A percentile compares a stretch with the other conserved stretches of the same genome.
Conservation (phyloP, 2,329 filamentous ascomycete genomes). For the Ascochyta clinopodiicola region DNA sequence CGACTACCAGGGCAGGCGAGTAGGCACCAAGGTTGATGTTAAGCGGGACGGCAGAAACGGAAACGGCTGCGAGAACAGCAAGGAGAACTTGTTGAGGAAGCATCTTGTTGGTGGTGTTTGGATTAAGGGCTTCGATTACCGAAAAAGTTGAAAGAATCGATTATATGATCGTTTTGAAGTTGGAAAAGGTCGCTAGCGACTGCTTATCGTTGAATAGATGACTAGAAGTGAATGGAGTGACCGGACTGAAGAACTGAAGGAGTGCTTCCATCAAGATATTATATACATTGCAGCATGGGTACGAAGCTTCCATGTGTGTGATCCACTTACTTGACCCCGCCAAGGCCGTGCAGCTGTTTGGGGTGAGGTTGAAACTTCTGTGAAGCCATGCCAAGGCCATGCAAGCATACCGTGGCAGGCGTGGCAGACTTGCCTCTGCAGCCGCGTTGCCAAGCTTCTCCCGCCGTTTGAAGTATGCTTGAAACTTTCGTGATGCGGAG, state of each 20-base stretch:
- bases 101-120: slow-evolving; percentile 39
- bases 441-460: slow-evolving; percentile 34
- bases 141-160: slow-evolving; percentile 23
- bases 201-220: slow-evolving; percentile 33
- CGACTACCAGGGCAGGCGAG: slow-evolving; percentile 60
- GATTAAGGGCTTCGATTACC: slow-evolving; percentile 9
- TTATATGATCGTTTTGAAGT: slow-evolving; percentile 32
- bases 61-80: slow-evolving; percentile 44
- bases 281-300: slow-evolving; percentile 30
- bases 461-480: slow-evolving; percentile 41
- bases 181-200: slow-evolving; percentile 42
- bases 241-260: slow-evolving; percentile 45
- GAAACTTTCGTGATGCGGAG: slow-evolving; percentile 46
- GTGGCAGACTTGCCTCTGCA: slow-evolving; percentile 22
- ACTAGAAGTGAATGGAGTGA: slow-evolving; percentile 47
- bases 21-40: slow-evolving; percentile 62
- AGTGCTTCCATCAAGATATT: slow-evolving; percentile 34
- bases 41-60: slow-evolving; percentile 51
- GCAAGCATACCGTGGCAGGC: slow-evolving; percentile 36
- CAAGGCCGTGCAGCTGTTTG: slow-evolving; percentile 44
- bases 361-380: slow-evolving; percentile 47
- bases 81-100: slow-evolving; percentile 48
- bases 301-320: slow-evolving; percentile 13
- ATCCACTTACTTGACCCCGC: slow-evolving; percentile 27
- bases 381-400: slow-evolving; percentile 47